Base-by-base conservation (phyloP, 305 asterid species). In the Andrographis paniculata region DNA sequence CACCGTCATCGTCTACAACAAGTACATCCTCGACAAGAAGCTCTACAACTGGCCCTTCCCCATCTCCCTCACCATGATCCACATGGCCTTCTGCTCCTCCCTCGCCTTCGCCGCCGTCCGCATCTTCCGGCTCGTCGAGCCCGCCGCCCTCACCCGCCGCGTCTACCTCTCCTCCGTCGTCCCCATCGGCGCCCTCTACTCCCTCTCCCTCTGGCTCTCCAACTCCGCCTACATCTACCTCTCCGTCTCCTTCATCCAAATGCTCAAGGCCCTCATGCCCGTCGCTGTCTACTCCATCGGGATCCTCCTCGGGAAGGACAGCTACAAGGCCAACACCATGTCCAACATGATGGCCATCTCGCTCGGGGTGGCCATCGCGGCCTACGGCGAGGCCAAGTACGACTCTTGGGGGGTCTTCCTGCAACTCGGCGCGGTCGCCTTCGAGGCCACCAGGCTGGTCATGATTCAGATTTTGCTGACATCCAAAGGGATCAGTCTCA, bases 191-290 rank as follows among this genome's bases (percentile, higher is more conserved):
- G 69, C 73, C 6, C 80, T 82, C 18, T 82, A 82, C 68, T 64
- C 93, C 0, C 53, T 82, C 17, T 82, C 93, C 17, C 65, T 82
- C 31, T 82, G 93, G 88, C 73, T 78, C 4, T 82, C 93, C n/a
- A 82, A 82, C 60, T 82, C 93, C 22, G 93, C 93, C 40, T 82
- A 82, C 65, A 78, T 82, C 57, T 82, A 78, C 58, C 74, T 82
- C 30, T 82, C 93, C 6, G 88, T 82, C 19, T 82, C 93, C 43
- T 82, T 82, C 62, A 82, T 78, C 44, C 93, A 82, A 44, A 82
- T 82, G 88, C 75, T 82, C 0, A 82, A 82, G 60, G 88, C 88
- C 19, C 66, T 82, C 3, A 82, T 82, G 93, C 93, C 93, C 0
- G 88, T 82, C 17, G 88, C 88, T 9, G 93, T 82, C 14, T 82